Evolutionary conservation across 2,329 filamentous ascomycete genomes (phyloP), one percentile per base, ranked within the genome.

Genomic region (Mollisiaceae sp.): DNA sequence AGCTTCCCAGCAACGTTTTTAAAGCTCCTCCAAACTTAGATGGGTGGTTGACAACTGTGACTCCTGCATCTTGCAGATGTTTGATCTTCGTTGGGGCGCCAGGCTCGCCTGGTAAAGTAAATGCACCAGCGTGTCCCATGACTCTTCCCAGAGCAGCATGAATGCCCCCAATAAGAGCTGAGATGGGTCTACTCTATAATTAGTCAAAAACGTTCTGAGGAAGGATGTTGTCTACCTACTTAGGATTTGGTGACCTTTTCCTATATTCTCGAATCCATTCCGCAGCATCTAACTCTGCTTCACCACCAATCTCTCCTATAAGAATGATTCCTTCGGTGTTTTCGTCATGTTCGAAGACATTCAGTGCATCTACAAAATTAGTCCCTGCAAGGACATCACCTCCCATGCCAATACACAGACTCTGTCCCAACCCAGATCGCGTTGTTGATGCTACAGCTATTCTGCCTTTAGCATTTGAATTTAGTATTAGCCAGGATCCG

Each of bases 61-160:
- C 90, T 2, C 90, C 90, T 14, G 85, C 90, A 63, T 83, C 80
- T 74, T 88, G 79, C n/a, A 94, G 81, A 1, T 86, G 84, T 50
- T 82, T 83, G 66, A 90, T 86, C 77, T 94, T 94, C n/a, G 83
- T 82, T 45, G 81, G 78, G 0, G 88, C 86, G 66, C 82, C 82
- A 3, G 87, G 85, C 74, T 94, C 90, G 22, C 89, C 89, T 8
- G 87, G 83, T 1, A 87, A 83, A 61, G 83, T 82, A 81, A 91
- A 92, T 15, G 91, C 91, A 52, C 91, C 91, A 11, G 91, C 90
- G 75, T 94, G 91, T 11, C 91, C 91, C 90, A 94, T 93, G 52
- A 92, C 84, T 24, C 85, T 83, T 15, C 88, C 88, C 18, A 81
- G 79, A 6, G 84, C 83, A n/a, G 89, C 89, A 67, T 86, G 79